Conservation (phyloP, 176 grass and related monocot genomes). For the Bonia amplexicaulis region DNA sequence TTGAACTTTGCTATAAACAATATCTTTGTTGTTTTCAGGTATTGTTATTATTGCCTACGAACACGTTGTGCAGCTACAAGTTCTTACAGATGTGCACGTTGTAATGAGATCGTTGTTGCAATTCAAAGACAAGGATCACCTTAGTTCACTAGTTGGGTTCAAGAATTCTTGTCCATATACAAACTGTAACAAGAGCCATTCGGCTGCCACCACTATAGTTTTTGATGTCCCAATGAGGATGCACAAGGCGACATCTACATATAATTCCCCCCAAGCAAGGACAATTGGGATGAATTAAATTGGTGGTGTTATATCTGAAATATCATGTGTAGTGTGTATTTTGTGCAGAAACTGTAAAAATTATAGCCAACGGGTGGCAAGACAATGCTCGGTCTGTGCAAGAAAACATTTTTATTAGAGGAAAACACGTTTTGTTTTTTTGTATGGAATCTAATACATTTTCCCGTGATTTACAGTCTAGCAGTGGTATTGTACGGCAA, state of each 20-base stretch:
- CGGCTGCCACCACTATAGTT: not conserved
- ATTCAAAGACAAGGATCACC: slow-evolving; percentile 69
- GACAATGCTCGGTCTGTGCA: not conserved
- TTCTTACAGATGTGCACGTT: slow-evolving; percentile 65
- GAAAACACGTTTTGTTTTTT: not conserved
- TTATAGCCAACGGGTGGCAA: not conserved
- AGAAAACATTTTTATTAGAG: not conserved
- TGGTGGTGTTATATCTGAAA: not conserved
- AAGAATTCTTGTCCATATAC: not conserved
- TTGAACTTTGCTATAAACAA: not conserved
- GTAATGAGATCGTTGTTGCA: slow-evolving; percentile 62
- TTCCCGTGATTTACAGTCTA: not conserved
- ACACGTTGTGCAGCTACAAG: slow-evolving; percentile 57
- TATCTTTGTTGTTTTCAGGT: slow-evolving; percentile 47
- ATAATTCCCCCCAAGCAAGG: not conserved
- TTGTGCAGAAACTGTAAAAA: not conserved
- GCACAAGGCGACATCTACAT: not conserved
- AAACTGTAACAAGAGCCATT: not conserved
- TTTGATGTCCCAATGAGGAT: not conserved
- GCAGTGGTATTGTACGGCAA: not conserved
- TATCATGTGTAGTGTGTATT: not conserved
- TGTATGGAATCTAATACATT: not conserved
- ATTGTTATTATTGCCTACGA: slow-evolving; percentile 91
- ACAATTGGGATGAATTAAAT: not conserved
- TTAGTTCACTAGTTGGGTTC: slow-evolving; percentile 29